Conservation (phyloP, 1,284 basidiomycete genomes). For the Cutaneotrichosporon sp. region DNA sequence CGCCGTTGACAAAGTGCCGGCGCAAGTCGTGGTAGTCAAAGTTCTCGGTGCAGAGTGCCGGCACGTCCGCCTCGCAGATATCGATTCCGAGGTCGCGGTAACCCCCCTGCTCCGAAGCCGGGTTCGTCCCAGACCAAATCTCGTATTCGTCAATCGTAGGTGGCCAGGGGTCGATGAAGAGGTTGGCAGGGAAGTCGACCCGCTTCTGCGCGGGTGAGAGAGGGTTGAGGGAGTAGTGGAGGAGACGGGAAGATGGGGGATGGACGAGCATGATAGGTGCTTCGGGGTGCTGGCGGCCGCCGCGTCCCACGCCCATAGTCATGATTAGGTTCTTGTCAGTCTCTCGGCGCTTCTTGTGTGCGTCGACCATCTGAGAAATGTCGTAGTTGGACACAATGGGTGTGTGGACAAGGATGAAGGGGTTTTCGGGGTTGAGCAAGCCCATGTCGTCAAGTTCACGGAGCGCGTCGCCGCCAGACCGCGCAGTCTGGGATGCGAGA, state of each 20-base stretch:
- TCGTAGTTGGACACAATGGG: slow-evolving; percentile 92
- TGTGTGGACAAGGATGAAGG: slow-evolving; percentile 85
- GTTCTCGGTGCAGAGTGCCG: slow-evolving; percentile 96
- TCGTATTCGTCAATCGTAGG: slow-evolving; percentile 60
- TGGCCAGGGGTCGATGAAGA: slow-evolving; percentile 54
- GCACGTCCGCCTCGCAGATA: slow-evolving; percentile 58
- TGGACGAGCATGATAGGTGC: slow-evolving; percentile 49
- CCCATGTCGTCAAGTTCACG: slow-evolving; percentile 87
- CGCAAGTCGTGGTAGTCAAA: slow-evolving; percentile 94
- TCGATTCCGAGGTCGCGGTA: slow-evolving; percentile 51
- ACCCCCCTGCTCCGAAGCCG: slow-evolving; percentile 27
- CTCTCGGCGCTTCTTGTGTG: slow-evolving; percentile 81
- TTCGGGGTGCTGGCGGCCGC: slow-evolving; percentile 47
- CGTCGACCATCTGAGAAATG: slow-evolving; percentile 79
- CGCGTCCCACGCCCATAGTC: slow-evolving; percentile 73
- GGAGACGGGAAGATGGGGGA: slow-evolving; percentile 41
- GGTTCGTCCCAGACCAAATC: slow-evolving; percentile 65
- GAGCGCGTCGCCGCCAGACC: slow-evolving; percentile 91
- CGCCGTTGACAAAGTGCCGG: slow-evolving; percentile 90
- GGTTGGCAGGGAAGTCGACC: slow-evolving; percentile 40
- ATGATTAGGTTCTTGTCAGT: slow-evolving; percentile 89
- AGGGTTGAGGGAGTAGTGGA: slow-evolving; percentile 45
- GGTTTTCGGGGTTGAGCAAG: slow-evolving; percentile 56
- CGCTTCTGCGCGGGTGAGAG: slow-evolving; percentile 37
- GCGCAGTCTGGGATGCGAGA: slow-evolving; percentile 80